Conservation (phyloP, 257 asterid species). For the Cynanchum wilfordii region DNA sequence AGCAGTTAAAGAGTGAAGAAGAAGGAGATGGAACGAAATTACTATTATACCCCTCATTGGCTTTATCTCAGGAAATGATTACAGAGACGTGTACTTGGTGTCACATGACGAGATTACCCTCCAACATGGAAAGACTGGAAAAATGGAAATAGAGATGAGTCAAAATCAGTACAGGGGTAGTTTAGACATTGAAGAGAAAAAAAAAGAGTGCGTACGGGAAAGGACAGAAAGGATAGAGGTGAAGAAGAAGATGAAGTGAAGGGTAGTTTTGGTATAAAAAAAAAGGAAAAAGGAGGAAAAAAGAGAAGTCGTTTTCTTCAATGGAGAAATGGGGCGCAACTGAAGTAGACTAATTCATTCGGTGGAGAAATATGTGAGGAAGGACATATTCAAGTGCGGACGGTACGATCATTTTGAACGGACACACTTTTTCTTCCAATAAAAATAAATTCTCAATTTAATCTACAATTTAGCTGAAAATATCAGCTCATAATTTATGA, state of each 20-base stretch:
- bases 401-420: conserved; percentile 37
- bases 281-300: too few species aligned
- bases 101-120: not conserved
- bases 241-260: conserved; percentile 17
- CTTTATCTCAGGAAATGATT: not conserved
- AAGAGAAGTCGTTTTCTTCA: conserved; percentile 8
- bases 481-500: too few species aligned
- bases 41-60: conserved; percentile 34
- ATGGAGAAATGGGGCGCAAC: conserved; percentile 14
- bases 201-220: conserved; percentile 16
- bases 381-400: conserved; percentile 72
- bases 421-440: not conserved
- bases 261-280: conserved; percentile 35
- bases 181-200: not conserved
- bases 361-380: conserved; percentile 86
- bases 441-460: too few species aligned
- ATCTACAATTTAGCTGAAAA: too few species aligned
- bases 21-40: conserved; percentile 30
- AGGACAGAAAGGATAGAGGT: conserved; percentile 17
- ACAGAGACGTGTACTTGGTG: conserved; percentile 4
- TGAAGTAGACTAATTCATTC: conserved; percentile 37
- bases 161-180: not conserved
- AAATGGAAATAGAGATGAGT: not conserved
- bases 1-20: conserved; percentile 31
- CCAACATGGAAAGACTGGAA: not conserved